Percentiles rank a stretch among this genome's conserved stretches.
Evolutionary conservation across 1,139 yeast species (phyloP).

Genomic region (Nematodospora anomalae): DNA sequence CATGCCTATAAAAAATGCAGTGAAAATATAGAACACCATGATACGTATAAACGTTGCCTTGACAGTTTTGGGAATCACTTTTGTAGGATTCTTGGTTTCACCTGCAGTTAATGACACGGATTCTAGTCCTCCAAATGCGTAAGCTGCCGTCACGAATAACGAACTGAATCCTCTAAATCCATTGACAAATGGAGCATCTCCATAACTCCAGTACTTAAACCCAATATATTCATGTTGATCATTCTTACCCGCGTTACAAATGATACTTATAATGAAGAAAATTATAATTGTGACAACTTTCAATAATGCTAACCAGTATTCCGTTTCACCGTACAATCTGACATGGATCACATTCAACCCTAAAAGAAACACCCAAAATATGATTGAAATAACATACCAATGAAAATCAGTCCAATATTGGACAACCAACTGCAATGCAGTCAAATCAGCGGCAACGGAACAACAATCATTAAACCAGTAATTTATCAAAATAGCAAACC

Average conservation of each 20-base stretch:
- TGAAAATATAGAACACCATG: conserved; percentile 37
- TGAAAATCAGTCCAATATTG: conserved; percentile 64
- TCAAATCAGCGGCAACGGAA: conserved; percentile 60
- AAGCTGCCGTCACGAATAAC: conserved; percentile 54
- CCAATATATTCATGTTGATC: conserved; percentile 37
- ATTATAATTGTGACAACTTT: conserved; percentile 42
- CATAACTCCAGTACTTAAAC: conserved; percentile 37
- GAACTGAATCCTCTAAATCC: conserved; percentile 43
- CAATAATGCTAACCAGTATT: conserved; percentile 39
- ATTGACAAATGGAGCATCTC: conserved; percentile 43
- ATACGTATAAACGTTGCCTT: conserved; percentile 58
- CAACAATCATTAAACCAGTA: conserved; percentile 69
- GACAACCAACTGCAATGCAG: conserved; percentile 59
- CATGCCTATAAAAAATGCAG: conserved; percentile 48
- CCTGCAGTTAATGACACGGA: conserved; percentile 66
- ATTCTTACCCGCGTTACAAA: conserved; percentile 39
- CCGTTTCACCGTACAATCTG: conserved; percentile 46
- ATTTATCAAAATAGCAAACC: conserved; percentile 60
- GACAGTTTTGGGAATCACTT: conserved; percentile 58
- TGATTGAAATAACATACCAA: conserved; percentile 54
- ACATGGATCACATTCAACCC: conserved; percentile 55
- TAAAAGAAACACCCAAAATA: conserved; percentile 59
- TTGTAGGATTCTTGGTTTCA: conserved; percentile 59
- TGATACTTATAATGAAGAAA: conserved; percentile 39
- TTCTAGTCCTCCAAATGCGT: conserved; percentile 71